Percentiles rank a stretch among this genome's conserved stretches.
Evolutionary conservation across 805 yeast genomes (phyloP).

Genomic region (Nakazawaea molendinolei): DNA sequence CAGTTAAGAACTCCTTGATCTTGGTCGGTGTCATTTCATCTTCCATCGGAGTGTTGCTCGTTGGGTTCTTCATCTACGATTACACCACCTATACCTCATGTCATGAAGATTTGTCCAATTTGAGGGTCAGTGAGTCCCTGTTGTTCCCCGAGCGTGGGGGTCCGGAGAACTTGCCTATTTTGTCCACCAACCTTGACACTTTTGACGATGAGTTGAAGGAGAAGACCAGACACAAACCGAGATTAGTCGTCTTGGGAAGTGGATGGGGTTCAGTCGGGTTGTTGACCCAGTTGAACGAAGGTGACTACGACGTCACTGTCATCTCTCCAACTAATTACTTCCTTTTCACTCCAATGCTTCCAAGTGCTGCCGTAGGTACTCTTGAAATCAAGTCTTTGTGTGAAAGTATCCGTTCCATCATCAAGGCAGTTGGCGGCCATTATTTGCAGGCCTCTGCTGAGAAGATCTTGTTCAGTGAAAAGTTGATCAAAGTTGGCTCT

Average conservation of each 20-base stretch:
- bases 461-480: conserved; percentile 47
- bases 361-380: conserved; percentile 68
- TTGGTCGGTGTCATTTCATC: conserved; percentile 35
- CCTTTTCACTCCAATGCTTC: conserved; percentile 62
- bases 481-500: conserved; percentile 49
- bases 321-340: conserved; percentile 66
- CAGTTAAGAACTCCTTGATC: conserved; percentile 6
- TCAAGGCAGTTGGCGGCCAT: conserved; percentile 47
- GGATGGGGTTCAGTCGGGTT: conserved; percentile 70
- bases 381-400: conserved; percentile 56
- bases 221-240: conserved; percentile 40
- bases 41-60: conserved; percentile 32
- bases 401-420: conserved; percentile 57
- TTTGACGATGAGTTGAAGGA: conserved; percentile 45
- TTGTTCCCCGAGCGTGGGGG: conserved; percentile 56
- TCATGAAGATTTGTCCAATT: conserved; percentile 26
- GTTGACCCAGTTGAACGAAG: conserved; percentile 42
- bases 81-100: conserved; percentile 51
- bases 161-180: conserved; percentile 63
- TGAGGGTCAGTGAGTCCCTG: conserved; percentile 46
- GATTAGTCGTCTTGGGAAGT: conserved; percentile 55
- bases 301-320: conserved; percentile 58
- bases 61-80: conserved; percentile 56
- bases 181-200: conserved; percentile 49
- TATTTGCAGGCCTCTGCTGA: conserved; percentile 59